Conservation (phyloP, 1,284 basidiomycete species). For the Bondarzewia mesenterica region DNA sequence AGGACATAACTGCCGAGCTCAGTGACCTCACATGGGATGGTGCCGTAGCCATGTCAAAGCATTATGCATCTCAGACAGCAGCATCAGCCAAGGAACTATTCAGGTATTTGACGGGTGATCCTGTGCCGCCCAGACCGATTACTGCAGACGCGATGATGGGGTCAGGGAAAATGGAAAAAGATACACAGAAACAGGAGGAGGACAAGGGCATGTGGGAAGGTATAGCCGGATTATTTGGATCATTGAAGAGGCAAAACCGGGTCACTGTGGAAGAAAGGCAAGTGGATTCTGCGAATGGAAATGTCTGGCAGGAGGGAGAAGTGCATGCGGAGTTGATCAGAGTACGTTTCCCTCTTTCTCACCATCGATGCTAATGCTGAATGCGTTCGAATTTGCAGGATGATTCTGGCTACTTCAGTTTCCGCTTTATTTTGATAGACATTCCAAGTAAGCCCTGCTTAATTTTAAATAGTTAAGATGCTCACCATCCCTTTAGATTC, state of each 20-base stretch:
- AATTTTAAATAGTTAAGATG: not conserved
- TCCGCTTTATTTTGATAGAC: conserved; percentile 71
- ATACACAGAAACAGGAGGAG: conserved; percentile 21
- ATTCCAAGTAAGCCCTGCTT: conserved; percentile 53
- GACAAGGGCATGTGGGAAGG: conserved; percentile 38
- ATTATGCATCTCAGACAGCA: conserved; percentile 28
- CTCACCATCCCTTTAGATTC: conserved; percentile 41
- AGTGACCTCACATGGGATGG: conserved; percentile 50
- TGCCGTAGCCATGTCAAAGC: conserved; percentile 34
- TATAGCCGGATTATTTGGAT: conserved; percentile 61
- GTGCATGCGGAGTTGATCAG: conserved; percentile 71
- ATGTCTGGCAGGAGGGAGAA: conserved; percentile 63
- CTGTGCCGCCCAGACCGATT: conserved; percentile 26
- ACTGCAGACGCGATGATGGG: conserved; percentile 20
- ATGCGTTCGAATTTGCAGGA: conserved; percentile 37
- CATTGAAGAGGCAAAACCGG: conserved; percentile 40
- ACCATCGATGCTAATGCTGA: conserved; percentile 1
- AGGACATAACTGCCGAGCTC: conserved; percentile 30
- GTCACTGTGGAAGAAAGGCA: conserved; percentile 25
- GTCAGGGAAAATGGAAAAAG: conserved; percentile 16
- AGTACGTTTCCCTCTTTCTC: conserved; percentile 33
- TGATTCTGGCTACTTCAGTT: conserved; percentile 67
- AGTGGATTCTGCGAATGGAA: conserved; percentile 27
- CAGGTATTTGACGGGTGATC: conserved; percentile 61
- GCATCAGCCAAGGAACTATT: conserved; percentile 49